Evolutionary conservation across 1,284 basidiomycete species (phyloP).

Genomic region (Cutaneotrichosporon mucoides): DNA sequence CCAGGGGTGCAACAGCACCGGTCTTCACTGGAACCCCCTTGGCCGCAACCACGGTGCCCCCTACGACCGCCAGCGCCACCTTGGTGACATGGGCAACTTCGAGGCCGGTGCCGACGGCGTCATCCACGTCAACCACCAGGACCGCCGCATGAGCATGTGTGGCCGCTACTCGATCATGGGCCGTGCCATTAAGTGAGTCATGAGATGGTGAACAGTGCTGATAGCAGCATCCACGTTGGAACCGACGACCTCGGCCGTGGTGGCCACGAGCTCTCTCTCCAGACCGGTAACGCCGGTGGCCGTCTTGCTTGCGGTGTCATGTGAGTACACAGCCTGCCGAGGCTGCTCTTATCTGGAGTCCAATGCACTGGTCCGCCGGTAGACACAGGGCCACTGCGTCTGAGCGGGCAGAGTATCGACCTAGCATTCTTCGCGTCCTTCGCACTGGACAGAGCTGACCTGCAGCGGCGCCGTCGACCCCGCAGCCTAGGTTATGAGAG

Average conservation of each 20-base stretch:
- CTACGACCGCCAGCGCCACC: slow-evolving; percentile 10
- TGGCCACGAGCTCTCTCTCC: slow-evolving; percentile 7
- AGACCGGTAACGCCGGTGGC: slow-evolving; percentile 14
- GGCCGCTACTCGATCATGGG: slow-evolving; percentile 6
- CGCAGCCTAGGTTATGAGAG: no score
- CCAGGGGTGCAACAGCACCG: slow-evolving; percentile 7
- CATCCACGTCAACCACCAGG: slow-evolving; percentile 3
- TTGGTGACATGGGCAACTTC: slow-evolving; percentile 21
- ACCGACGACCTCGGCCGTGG: slow-evolving; percentile 17
- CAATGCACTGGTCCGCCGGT: no score
- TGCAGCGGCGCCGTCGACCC: no score
- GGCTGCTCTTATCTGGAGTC: no score
- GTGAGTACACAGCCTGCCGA: neutral
- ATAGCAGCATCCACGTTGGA: slow-evolving; percentile 12
- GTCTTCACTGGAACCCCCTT: slow-evolving; percentile 15
- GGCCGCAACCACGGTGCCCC: slow-evolving; percentile 15
- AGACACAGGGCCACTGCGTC: no score
- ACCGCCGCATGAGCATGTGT: slow-evolving; percentile 6
- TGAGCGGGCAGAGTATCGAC: no score
- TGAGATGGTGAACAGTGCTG: neutral
- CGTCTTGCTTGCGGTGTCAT: slow-evolving; percentile 17
- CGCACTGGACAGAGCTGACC: no score
- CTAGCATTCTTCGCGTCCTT: no score
- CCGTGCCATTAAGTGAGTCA: slow-evolving; percentile 7
- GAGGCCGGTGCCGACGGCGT: slow-evolving; percentile 4